phyloP scores from a whole-genome alignment of 345 rosid species.

The Eucalyptus globulus region DNA sequence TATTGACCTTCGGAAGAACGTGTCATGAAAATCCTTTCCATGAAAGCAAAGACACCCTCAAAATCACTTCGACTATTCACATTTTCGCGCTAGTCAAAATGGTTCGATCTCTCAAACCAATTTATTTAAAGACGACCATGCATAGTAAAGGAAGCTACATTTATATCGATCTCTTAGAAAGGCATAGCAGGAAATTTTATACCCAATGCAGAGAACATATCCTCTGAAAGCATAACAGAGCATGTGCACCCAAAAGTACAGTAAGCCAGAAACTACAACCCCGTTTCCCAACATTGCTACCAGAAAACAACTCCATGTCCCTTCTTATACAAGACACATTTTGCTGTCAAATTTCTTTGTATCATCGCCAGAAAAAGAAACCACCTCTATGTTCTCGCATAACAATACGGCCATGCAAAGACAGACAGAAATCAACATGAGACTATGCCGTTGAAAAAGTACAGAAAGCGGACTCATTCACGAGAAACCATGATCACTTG shows the following conservation, averaged over 20 bases:
- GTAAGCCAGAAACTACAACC: background rate
- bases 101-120: background rate
- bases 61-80: background rate
- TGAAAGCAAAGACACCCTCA: background rate
- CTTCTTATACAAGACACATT: background rate
- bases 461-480: background rate
- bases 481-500: constrained; percentile 10
- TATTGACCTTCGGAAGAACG: background rate
- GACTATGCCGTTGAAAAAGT: background rate
- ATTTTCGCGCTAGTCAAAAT: background rate
- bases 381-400: background rate
- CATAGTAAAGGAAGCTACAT: background rate
- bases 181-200: background rate
- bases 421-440: background rate
- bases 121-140: background rate
- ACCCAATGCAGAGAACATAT: background rate
- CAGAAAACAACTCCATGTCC: background rate
- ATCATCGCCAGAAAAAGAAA: background rate
- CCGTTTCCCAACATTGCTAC: background rate
- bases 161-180: background rate
- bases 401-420: background rate
- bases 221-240: background rate
- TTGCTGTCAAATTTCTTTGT: background rate
- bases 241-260: background rate
- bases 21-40: background rate